Percentiles rank a stretch among this genome's conserved stretches.
Evolutionary conservation across 495 filamentous ascomycete species (phyloP).

Genomic region (Xylaria scruposa): DNA sequence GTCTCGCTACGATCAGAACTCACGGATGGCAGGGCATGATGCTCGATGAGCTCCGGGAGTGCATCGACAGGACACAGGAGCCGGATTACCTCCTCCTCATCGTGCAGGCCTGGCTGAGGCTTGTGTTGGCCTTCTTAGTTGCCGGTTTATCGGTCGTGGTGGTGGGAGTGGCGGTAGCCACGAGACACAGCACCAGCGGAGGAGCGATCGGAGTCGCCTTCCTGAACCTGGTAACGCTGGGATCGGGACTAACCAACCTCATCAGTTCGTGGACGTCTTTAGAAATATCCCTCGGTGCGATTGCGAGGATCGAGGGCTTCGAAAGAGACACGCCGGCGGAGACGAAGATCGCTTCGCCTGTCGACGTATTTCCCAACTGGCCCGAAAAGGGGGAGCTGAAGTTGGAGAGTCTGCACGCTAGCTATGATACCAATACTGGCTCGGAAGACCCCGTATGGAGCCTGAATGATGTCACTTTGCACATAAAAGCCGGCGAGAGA

Average conservation of each 20-base stretch:
- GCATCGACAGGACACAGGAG: conserved; percentile 45
- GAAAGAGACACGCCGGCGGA: conserved; percentile 44
- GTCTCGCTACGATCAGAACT: conserved; percentile 48
- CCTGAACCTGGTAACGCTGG: conserved; percentile 36
- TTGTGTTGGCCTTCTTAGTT: conserved; percentile 47
- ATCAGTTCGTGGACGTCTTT: conserved; percentile 53
- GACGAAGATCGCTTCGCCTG: conserved; percentile 31
- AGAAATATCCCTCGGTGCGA: conserved; percentile 60
- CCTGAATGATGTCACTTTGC: conserved; percentile 43
- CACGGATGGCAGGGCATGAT: conserved; percentile 34
- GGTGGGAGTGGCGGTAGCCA: conserved; percentile 35
- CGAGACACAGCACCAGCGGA: conserved; percentile 23
- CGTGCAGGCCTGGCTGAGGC: conserved; percentile 49
- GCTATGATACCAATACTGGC: not conserved
- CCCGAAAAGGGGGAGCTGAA: conserved; percentile 41
- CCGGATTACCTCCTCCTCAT: conserved; percentile 51
- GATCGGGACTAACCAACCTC: conserved; percentile 42
- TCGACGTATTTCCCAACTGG: conserved; percentile 39
- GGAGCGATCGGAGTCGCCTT: conserved; percentile 41
- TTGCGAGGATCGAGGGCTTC: conserved; percentile 53
- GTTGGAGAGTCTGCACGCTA: conserved; percentile 43
- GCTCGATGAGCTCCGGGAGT: conserved; percentile 30
- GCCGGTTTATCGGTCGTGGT: conserved; percentile 41
- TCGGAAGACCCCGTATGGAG: conserved; percentile 26
- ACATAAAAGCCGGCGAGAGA: conserved; percentile 45